Conservation (phyloP, 2,329 filamentous ascomycete genomes). For the Lecanicillium sp. region DNA sequence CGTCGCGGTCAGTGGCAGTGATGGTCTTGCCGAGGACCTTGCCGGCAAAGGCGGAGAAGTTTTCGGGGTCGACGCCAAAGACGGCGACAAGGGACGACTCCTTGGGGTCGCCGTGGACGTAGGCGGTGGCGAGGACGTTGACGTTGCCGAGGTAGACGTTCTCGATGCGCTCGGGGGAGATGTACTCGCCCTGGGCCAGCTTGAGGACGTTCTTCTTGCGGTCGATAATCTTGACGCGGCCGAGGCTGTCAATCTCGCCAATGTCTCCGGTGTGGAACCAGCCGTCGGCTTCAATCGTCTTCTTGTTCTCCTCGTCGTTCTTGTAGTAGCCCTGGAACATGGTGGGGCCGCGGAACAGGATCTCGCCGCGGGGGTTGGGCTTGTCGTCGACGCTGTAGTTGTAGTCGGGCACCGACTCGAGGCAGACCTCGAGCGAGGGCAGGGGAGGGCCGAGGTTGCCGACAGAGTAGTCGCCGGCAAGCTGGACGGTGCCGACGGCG, state of each 20-base stretch:
- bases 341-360: conserved; percentile 70
- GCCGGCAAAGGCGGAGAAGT: conserved; percentile 74
- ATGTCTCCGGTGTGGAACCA: conserved; percentile 99
- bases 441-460: conserved; percentile 77
- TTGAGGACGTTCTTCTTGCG: conserved; percentile 98
- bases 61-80: conserved; percentile 78
- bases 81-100: conserved; percentile 78
- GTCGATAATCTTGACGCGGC: conserved; percentile 89
- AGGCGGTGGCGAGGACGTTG: conserved; percentile 70
- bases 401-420: conserved; percentile 86
- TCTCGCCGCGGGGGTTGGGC: conserved; percentile 82
- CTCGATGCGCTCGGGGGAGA: conserved; percentile 94
- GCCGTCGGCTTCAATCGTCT: conserved; percentile 76
- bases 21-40: conserved; percentile 67
- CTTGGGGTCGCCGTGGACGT: conserved; percentile 82
- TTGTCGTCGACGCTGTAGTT: conserved; percentile 86
- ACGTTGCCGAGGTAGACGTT: conserved; percentile 85
- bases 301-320: conserved; percentile 79
- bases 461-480: conserved; percentile 58
- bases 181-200: conserved; percentile 94
- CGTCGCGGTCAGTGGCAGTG: conserved; percentile 54
- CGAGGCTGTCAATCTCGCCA: conserved; percentile 72
- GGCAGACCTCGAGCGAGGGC: conserved; percentile 63
- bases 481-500: conserved; percentile 65
- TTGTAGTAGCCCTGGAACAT: conserved; percentile 86